phyloP scores from a whole-genome alignment of 768 basidiomycete species.

The Mycena alexandri region DNA sequence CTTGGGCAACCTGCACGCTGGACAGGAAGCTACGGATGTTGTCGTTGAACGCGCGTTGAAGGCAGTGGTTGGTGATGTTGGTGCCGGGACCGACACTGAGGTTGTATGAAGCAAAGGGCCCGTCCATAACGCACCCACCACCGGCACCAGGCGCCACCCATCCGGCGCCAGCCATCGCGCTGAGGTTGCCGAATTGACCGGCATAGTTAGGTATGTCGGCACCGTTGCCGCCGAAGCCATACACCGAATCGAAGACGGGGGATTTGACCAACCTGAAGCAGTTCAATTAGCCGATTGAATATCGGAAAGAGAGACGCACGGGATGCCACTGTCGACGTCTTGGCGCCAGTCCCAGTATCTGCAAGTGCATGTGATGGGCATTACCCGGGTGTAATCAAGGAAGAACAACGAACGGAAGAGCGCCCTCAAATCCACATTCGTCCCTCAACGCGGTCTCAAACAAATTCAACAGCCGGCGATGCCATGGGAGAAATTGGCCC shows the following conservation, averaged over 20 bases:
- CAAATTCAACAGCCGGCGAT: conserved; percentile 47
- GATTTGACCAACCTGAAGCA: conserved; percentile 46
- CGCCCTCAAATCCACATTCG: conserved; percentile 53
- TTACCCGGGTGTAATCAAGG: background rate
- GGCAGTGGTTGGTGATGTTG: conserved; percentile 47
- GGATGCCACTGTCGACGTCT: conserved; percentile 45
- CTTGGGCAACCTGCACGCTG: conserved; percentile 39
- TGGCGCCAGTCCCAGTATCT: conserved; percentile 59
- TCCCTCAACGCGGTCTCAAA: conserved; percentile 50
- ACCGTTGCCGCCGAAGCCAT: conserved; percentile 55
- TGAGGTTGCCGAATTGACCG: conserved; percentile 31
- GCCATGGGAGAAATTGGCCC: conserved; percentile 56
- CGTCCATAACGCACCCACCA: conserved; percentile 47
- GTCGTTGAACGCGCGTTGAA: conserved; percentile 50
- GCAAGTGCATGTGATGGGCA: background rate
- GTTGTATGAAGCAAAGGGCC: conserved; percentile 51
- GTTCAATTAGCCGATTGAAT: background rate
- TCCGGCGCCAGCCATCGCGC: conserved; percentile 19
- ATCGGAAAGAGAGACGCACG: conserved; percentile 36
- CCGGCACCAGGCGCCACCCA: conserved; percentile 31
- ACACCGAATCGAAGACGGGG: conserved; percentile 51
- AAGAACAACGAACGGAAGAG: conserved; percentile 44
- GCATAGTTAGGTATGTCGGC: conserved; percentile 43
- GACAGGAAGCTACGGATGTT: conserved; percentile 37
- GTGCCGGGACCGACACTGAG: conserved; percentile 52